Conservation (phyloP, 2,329 filamentous ascomycete species). For the Trematosphaeria pertusa region DNA sequence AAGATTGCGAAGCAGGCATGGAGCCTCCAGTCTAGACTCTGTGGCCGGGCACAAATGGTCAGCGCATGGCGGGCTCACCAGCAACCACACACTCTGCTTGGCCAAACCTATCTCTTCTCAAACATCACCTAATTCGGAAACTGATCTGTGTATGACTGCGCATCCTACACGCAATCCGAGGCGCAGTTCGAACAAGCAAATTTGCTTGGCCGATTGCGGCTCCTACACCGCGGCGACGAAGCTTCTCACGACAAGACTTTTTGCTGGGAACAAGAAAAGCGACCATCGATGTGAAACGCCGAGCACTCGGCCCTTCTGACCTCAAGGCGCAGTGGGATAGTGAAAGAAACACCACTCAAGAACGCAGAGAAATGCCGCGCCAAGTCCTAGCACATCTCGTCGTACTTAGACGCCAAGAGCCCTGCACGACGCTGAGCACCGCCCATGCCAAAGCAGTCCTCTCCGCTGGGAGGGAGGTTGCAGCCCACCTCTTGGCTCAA, state of each 20-base stretch:
- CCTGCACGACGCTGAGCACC: conserved; percentile 3
- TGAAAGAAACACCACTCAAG: no score
- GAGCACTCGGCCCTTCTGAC: no score
- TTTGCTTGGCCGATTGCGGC: no score
- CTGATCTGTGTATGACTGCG: no score
- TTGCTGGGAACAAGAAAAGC: no score
- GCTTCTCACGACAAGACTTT: not conserved
- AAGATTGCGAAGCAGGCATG: not conserved
- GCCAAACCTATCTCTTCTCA: no score
- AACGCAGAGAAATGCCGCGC: not conserved
- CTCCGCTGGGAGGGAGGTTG: conserved; percentile 14
- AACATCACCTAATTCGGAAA: no score
- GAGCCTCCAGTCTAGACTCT: not conserved
- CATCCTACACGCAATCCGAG: not conserved
- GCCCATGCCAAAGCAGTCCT: conserved; percentile 7
- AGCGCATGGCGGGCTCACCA: no score
- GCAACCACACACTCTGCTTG: not conserved
- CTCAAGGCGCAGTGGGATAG: no score
- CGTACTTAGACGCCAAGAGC: conserved; percentile 16
- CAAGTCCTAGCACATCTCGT: conserved; percentile 5
- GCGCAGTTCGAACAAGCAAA: not conserved
- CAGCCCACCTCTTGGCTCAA: conserved; percentile 16
- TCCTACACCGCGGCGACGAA: not conserved
- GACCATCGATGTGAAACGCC: no score
- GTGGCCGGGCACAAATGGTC: no score